Evolutionary conservation across 768 basidiomycete species (phyloP).

Genomic region (Heimioporus sp.): DNA sequence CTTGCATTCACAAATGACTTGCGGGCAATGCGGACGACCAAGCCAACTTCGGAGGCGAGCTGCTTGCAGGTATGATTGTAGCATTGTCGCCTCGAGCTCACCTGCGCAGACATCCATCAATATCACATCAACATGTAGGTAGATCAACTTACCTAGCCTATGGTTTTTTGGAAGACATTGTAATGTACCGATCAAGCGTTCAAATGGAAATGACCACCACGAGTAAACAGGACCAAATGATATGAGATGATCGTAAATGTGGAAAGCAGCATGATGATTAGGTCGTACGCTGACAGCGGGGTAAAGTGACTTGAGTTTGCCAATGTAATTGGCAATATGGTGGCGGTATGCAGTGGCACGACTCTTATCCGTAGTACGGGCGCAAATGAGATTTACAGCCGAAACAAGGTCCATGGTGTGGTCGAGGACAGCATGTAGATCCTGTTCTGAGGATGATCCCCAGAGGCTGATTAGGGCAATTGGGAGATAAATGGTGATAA

Average conservation of each 20-base stretch:
- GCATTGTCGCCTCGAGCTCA: conserved; percentile 10
- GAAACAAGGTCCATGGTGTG: conserved; percentile 32
- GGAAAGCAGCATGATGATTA: conserved; percentile 33
- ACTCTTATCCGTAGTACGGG: conserved; percentile 2
- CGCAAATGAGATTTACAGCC: conserved; percentile 22
- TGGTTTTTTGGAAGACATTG: conserved; percentile 24
- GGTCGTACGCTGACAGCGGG: conserved; percentile 13
- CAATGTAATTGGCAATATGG: conserved; percentile 18
- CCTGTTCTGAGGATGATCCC: conserved; percentile 4
- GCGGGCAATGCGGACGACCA: conserved; percentile 14
- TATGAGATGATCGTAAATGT: conserved; percentile 30
- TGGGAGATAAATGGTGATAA: conserved; percentile 33
- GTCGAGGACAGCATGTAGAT: conserved; percentile 11
- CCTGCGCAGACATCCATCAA: too few species aligned
- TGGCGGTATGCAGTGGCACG: conserved; percentile 10
- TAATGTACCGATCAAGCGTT: conserved; percentile 22
- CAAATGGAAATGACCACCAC: conserved; percentile 29
- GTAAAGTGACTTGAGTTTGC: conserved; percentile 12
- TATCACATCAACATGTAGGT: not conserved
- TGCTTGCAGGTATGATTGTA: conserved; percentile 13
- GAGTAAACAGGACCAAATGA: conserved; percentile 38
- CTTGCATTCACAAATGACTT: conserved; percentile 16
- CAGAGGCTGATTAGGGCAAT: conserved; percentile 34
- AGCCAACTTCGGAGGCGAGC: conserved; percentile 17
- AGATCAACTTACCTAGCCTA: conserved; percentile 36